These are phyloP conservation scores for Stemphylium lycopersici DNA, from an alignment of 2,329 filamentous ascomycete species.

Conservation along the genomic window DNA sequence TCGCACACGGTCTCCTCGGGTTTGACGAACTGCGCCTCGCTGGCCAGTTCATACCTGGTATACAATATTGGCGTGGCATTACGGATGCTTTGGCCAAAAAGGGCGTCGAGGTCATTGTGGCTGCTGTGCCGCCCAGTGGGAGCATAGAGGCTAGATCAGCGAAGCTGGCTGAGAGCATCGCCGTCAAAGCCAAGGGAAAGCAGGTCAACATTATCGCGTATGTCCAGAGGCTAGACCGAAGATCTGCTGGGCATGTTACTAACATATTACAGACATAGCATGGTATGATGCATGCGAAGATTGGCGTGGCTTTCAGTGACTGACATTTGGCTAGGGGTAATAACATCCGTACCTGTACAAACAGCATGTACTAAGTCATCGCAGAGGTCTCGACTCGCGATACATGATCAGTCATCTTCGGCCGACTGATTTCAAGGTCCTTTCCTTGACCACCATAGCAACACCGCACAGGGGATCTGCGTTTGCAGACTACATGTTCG, in stretches of 20 bases:
- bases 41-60: constrained; percentile 60
- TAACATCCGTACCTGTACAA: not conserved
- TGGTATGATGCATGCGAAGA: constrained; percentile 40
- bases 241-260: constrained; percentile 9
- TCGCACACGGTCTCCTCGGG: constrained; percentile 70
- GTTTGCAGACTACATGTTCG: constrained; percentile 67
- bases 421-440: constrained; percentile 73
- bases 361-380: constrained; percentile 20
- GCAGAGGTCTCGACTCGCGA: constrained; percentile 66
- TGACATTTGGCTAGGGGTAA: constrained; percentile 47
- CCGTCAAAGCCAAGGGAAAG: constrained; percentile 59
- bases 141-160: constrained; percentile 64
- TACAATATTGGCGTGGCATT: constrained; percentile 70
- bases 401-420: constrained; percentile 67
- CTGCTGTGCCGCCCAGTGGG: constrained; percentile 63
- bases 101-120: constrained; percentile 66
- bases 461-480: constrained; percentile 67
- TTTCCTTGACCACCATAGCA: constrained; percentile 69
- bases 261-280: constrained; percentile 58
- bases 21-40: constrained; percentile 66
- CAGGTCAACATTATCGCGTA: constrained; percentile 70
- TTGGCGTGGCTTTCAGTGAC: constrained; percentile 4
- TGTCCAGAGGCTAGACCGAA: constrained; percentile 29
- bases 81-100: constrained; percentile 62
- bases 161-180: constrained; percentile 61